A percentile compares a stretch with the other conserved stretches of the same genome.
Evolutionary conservation across 2,329 filamentous ascomycete species (phyloP).

Genomic region (Hysterium pulicare): DNA sequence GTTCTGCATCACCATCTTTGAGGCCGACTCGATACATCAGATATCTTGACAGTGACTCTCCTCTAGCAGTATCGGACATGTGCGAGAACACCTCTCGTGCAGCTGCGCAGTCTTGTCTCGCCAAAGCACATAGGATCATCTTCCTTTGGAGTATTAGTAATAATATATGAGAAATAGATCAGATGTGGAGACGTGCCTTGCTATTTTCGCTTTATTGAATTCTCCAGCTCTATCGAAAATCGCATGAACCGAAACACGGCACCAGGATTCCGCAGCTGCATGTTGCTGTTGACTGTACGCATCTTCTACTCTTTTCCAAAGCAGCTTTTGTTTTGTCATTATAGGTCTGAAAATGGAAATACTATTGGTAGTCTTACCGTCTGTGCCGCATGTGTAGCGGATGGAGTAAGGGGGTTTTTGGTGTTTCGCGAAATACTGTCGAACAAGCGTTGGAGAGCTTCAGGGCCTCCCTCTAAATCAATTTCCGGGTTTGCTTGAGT

Average conservation of each 20-base stretch:
- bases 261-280: conserved; percentile 65
- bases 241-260: conserved; percentile 62
- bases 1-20: conserved; percentile 53
- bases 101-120: conserved; percentile 52
- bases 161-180: conserved; percentile 3
- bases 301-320: conserved; percentile 77
- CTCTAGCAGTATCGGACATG: conserved; percentile 57
- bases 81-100: conserved; percentile 56
- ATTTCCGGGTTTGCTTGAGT: conserved; percentile 51
- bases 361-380: conserved; percentile 50
- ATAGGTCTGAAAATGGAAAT: no score
- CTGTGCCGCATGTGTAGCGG: conserved; percentile 65
- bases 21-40: conserved; percentile 73
- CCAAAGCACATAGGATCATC: conserved; percentile 66
- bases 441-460: conserved; percentile 42
- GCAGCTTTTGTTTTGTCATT: conserved; percentile 50
- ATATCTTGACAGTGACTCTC: conserved; percentile 66
- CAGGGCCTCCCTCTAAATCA: conserved; percentile 33
- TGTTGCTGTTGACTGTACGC: conserved; percentile 53
- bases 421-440: conserved; percentile 47
- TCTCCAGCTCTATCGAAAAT: conserved; percentile 65
- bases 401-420: conserved; percentile 50
- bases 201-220: conserved; percentile 64
- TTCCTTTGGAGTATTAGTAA: conserved; percentile 53
- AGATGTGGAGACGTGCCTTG: conserved; percentile 52